Base-by-base conservation (phyloP, 2,329 filamentous ascomycete genomes). In the Neonectria faginata region DNA sequence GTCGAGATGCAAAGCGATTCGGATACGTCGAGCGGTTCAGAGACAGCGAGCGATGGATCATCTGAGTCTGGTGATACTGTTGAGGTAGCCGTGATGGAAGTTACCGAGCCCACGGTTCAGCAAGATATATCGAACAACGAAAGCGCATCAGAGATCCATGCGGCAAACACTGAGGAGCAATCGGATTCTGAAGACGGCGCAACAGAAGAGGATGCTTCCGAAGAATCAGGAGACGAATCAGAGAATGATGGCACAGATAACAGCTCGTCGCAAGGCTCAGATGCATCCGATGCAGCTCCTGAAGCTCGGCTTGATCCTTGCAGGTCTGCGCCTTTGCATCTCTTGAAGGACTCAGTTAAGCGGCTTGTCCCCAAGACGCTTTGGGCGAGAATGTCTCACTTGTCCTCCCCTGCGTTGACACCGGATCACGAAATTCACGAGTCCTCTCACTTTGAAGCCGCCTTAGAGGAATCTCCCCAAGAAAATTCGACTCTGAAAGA, bases 311-410 rank as follows among this genome's bases (percentile, higher is more conserved):
- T 20, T 25, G 33, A 64, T 20, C 53, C 20, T 39, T 27, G 22
- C 12, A 51, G 45, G 14, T 42, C 55, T 29, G 51, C 54, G 25
- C 44, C 44, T 20, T 11, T 58, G 16, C 20, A 36, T 36, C 70
- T 73, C 16, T 56, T 76, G 1, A 74, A 67, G 22, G 57, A 52
- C 33, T 70, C 75, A 10, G 39, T 75, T 8, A 69, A 70, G 52
- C 69, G 57, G 3, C 61, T 73, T 27, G 67, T 76, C 22, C 69
- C 75, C 12, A 62, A 68, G 22, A 71, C 64, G 7, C 70, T 73
- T 11, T 75, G 69, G 76, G 64, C 67, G 36, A 73, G 60, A 22
- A 58, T 69, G n/a, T 66, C 67, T 25, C 57, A 51, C 10, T 50
- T 69, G 48, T 18, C 60, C 14, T 61, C 65, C 2, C 51, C 64